A percentile compares a stretch with the other conserved stretches of the same genome.
phyloP scores from a whole-genome alignment of 163 green algal species.

The Scenedesmus sp. region DNA sequence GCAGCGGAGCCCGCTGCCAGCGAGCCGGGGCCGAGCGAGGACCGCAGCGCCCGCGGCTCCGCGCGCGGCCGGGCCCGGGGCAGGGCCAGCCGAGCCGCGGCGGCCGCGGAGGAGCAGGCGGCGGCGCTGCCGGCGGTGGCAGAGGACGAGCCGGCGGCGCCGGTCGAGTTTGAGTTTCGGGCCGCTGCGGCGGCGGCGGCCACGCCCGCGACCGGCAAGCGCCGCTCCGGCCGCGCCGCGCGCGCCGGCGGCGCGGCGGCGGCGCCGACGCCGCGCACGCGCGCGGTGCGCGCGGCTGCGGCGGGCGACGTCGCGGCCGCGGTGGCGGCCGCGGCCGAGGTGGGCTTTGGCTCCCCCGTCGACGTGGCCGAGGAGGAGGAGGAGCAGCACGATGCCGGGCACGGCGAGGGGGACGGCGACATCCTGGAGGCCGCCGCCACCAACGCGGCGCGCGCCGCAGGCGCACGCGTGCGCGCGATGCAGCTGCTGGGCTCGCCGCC shows the following conservation, averaged over 20 bases:
- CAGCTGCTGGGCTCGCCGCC: neutral
- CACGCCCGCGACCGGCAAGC: neutral
- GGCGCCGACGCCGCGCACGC: conserved; percentile 13
- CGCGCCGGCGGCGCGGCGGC: too few species aligned
- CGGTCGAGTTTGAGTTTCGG: too few species aligned
- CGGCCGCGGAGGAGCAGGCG: neutral
- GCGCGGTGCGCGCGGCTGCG: neutral
- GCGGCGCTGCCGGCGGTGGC: neutral
- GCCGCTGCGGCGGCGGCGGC: conserved; percentile 2
- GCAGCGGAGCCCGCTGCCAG: too few species aligned
- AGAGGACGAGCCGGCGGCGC: too few species aligned
- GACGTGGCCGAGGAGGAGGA: neutral
- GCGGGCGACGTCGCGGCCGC: conserved; percentile 2
- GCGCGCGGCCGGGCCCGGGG: neutral
- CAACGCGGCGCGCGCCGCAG: neutral
- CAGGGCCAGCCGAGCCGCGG: neutral
- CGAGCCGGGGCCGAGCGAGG: too few species aligned
- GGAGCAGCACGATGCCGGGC: neutral
- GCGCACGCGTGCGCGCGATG: neutral
- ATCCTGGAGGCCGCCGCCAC: neutral
- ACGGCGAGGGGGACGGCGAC: neutral
- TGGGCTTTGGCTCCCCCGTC: neutral
- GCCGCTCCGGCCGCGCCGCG: neutral
- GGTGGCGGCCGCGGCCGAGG: conserved; percentile 14
- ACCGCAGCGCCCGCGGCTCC: too few species aligned